Conservation (phyloP, 2,329 filamentous ascomycete species). For the Pseudofabraea citricarpa region DNA sequence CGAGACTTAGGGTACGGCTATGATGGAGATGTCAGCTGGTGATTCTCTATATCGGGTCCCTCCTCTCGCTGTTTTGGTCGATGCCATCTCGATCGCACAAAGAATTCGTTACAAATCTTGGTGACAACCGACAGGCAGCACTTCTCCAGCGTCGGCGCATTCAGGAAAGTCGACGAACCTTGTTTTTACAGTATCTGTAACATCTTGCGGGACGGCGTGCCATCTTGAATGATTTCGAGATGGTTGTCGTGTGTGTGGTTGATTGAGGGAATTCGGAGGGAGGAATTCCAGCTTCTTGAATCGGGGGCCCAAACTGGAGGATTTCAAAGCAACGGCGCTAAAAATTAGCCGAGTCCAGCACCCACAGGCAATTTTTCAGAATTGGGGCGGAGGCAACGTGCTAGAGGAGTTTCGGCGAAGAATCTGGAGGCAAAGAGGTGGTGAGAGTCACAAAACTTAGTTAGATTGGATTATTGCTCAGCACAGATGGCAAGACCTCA, state of each 20-base stretch:
- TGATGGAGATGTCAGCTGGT: conserved; percentile 18
- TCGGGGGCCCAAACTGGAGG: conserved; percentile 1
- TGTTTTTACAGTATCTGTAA: conserved; percentile 99
- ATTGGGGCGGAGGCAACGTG: no score
- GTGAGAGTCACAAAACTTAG: no score
- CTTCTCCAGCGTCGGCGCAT: background rate
- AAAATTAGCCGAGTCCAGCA: conserved; percentile 2
- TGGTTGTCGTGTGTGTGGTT: conserved; percentile 33
- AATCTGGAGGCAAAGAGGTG: no score
- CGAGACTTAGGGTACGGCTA: conserved; percentile 98
- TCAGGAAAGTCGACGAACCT: conserved; percentile 57
- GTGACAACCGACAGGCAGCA: conserved; percentile 7
- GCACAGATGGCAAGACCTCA: no score
- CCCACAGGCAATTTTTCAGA: conserved; percentile 9
- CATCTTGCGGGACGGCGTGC: conserved; percentile 98
- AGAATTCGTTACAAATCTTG: no score
- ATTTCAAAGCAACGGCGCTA: conserved; percentile 6
- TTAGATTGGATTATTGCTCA: no score
- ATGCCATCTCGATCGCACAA: no score
- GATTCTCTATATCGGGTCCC: no score
- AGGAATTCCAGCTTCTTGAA: conserved; percentile 8
- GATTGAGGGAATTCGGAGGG: conserved; percentile 14
- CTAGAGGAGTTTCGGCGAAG: no score
- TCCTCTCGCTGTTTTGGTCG: no score
- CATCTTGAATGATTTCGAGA: conserved; percentile 76